Base-by-base conservation (phyloP, 257 asterid genomes). In the Penstemon davidsonii region DNA sequence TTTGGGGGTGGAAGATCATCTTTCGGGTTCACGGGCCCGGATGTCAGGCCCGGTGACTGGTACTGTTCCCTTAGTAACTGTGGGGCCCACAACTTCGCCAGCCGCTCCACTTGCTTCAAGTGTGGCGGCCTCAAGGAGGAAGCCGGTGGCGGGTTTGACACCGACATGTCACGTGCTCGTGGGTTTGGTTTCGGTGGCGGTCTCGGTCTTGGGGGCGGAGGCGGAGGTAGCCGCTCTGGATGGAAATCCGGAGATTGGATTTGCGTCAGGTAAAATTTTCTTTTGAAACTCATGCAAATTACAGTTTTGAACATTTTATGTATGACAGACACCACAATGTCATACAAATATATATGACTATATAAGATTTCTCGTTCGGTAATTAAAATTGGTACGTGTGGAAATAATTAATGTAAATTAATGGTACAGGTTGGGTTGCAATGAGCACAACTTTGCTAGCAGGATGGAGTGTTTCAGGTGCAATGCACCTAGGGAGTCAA, bases 161-260 rank as follows among this genome's bases (percentile, higher is more conserved):
- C 58, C 11, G 97, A 83, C 4, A 53, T 71, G 36, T 76, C 92
- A 4, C 77, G 77, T 5, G 70, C 73, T 15, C 83, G 82, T 5
- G 88, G 84, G 19, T 75, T 80, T 3, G 82, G 81, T 0, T 73
- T 76, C 43, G 92, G 76, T 40, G 76, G 59, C 33, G 81, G 84
- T 0, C 70, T 80, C 4, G 74, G 74, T 2, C 62, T 71, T 12
- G 50, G 54, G 4, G 54, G 54, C n/a, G 54, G 55, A 39, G 53
- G 67, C 12, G 67, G 81, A 0, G 87, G 80, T 15, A 75, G 87
- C 73, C 95, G 98, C 76, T 82, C 97, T 0, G 86, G 90, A 38
- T 90, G 98, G 98, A 93, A 93, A 67, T 93, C 98, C 25, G 98
- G 98, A 0, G 98, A 93, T 82, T 93, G 98, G 98, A 86, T 93